These are phyloP conservation scores for Rhinocladiella similis DNA, from an alignment of 2,329 filamentous ascomycete species.

Conservation along the genomic window DNA sequence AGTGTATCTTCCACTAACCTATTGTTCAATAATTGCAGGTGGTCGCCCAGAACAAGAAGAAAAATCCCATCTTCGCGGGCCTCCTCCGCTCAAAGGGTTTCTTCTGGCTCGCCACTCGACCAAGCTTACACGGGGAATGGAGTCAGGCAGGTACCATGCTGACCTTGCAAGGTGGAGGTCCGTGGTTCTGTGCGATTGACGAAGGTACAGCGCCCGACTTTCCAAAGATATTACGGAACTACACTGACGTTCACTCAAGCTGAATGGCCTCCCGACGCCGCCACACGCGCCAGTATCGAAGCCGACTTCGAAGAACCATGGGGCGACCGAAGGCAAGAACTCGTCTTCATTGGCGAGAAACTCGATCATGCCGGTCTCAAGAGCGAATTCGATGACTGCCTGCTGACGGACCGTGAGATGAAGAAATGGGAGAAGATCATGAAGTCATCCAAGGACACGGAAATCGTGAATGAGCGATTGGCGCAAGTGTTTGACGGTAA, in stretches of 20 bases:
- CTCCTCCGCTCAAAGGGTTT: slow-evolving; percentile 47
- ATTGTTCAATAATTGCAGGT: slow-evolving; percentile 1
- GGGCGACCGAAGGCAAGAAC: slow-evolving; percentile 70
- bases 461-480: slow-evolving; percentile 49
- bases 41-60: slow-evolving; percentile 37
- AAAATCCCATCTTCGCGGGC: slow-evolving; percentile 38
- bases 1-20: neutral
- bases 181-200: slow-evolving; percentile 49
- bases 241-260: slow-evolving; percentile 34
- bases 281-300: slow-evolving; percentile 49
- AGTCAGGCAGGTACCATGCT: slow-evolving; percentile 47
- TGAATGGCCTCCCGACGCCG: slow-evolving; percentile 53
- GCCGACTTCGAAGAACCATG: slow-evolving; percentile 56
- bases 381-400: slow-evolving; percentile 57
- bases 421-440: slow-evolving; percentile 56
- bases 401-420: slow-evolving; percentile 63
- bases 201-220: slow-evolving; percentile 7
- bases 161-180: slow-evolving; percentile 42
- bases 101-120: slow-evolving; percentile 46
- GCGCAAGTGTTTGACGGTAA: slow-evolving; percentile 51
- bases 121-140: slow-evolving; percentile 46
- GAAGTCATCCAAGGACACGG: slow-evolving; percentile 40
- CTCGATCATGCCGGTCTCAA: slow-evolving; percentile 57
- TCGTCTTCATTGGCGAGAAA: slow-evolving; percentile 72
- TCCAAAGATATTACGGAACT: neutral